phyloP scores from a whole-genome alignment of 352 stramenopile genomes.

The Phytopythium aichiense region DNA sequence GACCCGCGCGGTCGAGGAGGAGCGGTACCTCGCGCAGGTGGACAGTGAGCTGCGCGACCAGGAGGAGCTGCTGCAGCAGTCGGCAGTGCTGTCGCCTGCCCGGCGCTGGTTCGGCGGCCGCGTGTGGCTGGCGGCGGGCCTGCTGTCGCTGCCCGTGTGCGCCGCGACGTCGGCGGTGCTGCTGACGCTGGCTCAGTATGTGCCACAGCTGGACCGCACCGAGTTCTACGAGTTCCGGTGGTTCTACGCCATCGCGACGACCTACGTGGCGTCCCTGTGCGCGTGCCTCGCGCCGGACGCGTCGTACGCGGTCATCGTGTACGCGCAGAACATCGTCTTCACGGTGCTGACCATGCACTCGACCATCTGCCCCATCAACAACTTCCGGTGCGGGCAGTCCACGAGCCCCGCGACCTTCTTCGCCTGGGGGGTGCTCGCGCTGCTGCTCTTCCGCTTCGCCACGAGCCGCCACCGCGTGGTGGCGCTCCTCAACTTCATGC shows the following conservation, averaged over 20 bases:
- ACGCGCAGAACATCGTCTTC: conserved; percentile 69
- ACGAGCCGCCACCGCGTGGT: conserved; percentile 4
- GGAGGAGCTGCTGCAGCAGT: conserved; percentile 16
- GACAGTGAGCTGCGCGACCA: conserved; percentile 24
- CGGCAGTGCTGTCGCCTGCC: conserved; percentile 23
- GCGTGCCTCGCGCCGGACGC: conserved; percentile 56
- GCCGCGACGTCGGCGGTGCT: conserved; percentile 29
- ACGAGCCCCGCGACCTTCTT: conserved; percentile 52
- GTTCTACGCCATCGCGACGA: conserved; percentile 54
- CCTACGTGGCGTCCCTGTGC: conserved; percentile 52
- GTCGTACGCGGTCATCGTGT: conserved; percentile 57
- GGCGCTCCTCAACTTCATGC: conserved; percentile 37
- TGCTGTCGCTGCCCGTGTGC: conserved; percentile 27
- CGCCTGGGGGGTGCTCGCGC: conserved; percentile 19
- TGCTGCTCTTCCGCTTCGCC: conserved; percentile 54
- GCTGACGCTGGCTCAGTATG: conserved; percentile 20
- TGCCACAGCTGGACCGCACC: conserved; percentile 29
- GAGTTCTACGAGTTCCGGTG: conserved; percentile 54
- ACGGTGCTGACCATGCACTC: conserved; percentile 63
- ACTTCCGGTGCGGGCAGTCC: conserved; percentile 48
- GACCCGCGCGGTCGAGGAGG: conserved; percentile 13
- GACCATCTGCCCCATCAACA: conserved; percentile 67
- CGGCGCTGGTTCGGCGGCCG: conserved; percentile 21
- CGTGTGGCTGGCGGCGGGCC: conserved; percentile 40
- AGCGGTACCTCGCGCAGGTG: conserved; percentile 21